phyloP scores from a whole-genome alignment of 805 yeast genomes.

The Candida maris region DNA sequence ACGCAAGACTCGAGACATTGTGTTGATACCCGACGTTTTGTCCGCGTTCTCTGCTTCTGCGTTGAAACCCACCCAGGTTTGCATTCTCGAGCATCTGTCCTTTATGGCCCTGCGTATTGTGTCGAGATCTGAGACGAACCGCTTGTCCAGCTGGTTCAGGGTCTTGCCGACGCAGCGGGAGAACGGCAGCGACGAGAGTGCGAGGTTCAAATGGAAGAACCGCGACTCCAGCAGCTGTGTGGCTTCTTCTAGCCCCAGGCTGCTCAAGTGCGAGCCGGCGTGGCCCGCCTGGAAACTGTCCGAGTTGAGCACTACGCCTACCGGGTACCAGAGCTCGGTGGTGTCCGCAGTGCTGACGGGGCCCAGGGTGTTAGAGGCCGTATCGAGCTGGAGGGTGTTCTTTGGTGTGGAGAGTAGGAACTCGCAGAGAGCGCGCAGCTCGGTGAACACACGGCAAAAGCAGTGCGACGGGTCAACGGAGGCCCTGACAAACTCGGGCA shows the following conservation, averaged over 20 bases:
- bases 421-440: constrained; percentile 10
- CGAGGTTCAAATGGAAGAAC: constrained; percentile 28
- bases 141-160: not conserved
- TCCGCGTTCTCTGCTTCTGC: constrained; percentile 8
- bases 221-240: constrained; percentile 19
- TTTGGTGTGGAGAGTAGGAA: constrained; percentile 12
- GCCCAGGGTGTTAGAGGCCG: constrained; percentile 1
- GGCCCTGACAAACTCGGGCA: constrained; percentile 9
- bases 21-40: constrained; percentile 25
- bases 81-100: constrained; percentile 34
- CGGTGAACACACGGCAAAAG: constrained; percentile 7
- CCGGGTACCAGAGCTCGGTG: constrained; percentile 20
- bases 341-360: constrained; percentile 15
- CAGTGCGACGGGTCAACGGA: constrained; percentile 9
- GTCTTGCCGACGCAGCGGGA: not conserved
- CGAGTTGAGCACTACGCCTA: constrained; percentile 20
- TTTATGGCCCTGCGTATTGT: constrained; percentile 9
- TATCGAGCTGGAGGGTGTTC: constrained; percentile 10
- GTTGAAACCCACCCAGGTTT: constrained; percentile 41
- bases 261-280: constrained; percentile 3
- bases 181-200: constrained; percentile 13
- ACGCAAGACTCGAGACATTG: constrained; percentile 33
- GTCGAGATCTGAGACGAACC: constrained; percentile 10
- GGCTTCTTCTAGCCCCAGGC: constrained; percentile 6
- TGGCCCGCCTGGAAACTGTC: constrained; percentile 1